Conservation (phyloP, 202 grass and related monocot species). For the Setaria viridis region DNA sequence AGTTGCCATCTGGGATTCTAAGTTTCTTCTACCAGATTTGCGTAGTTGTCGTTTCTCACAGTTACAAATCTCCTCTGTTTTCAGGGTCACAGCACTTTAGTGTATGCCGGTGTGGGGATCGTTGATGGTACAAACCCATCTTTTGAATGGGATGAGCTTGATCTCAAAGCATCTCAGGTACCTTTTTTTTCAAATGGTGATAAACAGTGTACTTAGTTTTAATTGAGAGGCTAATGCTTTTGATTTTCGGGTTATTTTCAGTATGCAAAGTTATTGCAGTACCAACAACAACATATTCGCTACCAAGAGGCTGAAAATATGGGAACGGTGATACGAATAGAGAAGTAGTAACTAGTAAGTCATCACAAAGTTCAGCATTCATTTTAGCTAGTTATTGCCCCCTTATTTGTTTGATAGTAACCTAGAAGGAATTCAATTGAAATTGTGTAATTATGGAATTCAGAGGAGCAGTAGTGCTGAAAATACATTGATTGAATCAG, state of each 20-base stretch:
- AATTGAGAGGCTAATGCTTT: constrained; percentile 35
- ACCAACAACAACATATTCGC: constrained; percentile 55
- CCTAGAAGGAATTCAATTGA: not conserved
- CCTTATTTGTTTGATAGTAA: constrained; percentile 5
- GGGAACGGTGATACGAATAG: constrained; percentile 55
- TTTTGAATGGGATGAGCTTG: constrained; percentile 91
- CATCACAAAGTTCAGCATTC: constrained; percentile 2
- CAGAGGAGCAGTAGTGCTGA: not conserved
- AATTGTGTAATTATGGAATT: constrained; percentile 15
- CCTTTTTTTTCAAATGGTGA: constrained; percentile 6
- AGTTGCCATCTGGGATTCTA: not conserved
- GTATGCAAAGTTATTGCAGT: constrained; percentile 81
- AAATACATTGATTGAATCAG: constrained; percentile 16
- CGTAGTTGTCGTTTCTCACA: constrained; percentile 6
- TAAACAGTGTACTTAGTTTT: not conserved
- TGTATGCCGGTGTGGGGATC: constrained; percentile 88
- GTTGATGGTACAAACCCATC: constrained; percentile 94
- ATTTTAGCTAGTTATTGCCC: constrained; percentile 13
- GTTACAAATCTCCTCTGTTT: constrained; percentile 30
- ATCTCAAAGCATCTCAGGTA: constrained; percentile 94
- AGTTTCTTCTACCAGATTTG: constrained; percentile 27
- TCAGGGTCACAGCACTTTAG: constrained; percentile 75
- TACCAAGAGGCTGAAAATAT: constrained; percentile 68
- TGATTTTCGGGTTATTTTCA: constrained; percentile 41
- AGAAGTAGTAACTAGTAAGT: constrained; percentile 55